Evolutionary conservation across 2,329 filamentous ascomycete genomes (phyloP), one percentile per base, ranked within the genome.

Genomic region (Trichoderma atroviride): DNA sequence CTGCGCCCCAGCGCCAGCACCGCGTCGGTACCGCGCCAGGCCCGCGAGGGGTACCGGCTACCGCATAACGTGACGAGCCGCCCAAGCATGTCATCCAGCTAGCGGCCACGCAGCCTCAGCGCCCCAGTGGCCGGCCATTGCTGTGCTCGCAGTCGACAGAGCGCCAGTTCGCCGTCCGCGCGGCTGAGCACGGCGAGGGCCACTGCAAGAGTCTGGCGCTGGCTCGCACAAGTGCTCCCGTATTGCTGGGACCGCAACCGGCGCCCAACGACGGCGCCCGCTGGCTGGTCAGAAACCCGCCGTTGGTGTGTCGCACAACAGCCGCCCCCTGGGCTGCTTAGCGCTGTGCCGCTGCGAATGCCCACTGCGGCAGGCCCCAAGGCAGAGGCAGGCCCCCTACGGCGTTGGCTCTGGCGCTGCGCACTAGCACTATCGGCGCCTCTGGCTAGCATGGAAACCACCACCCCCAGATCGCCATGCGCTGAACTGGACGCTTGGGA

Each of bases 231-330:
- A 64, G 47, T 29, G 47, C 52, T 47, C 37, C 62, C 52, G 52
- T 57, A 50, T 57, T 66, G 24, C 62, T 66, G 57, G 47, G 68
- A 68, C 64, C 64, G 65, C 65, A 56, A 56, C n/a, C 24, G 24
- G 22, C 37, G 53, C 29, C 63, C 62, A 68, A 50, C 68, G 64
- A 63, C 29, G 56, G 37, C 68, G 56, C 56, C 53, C 37, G 55
- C 55, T 50, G 53, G 59, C 31, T 35, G 43, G 57, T 35, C 22
- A 40, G 53, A 65, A 69, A 64, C 40, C 52, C 59, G 60, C 68
- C 31, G 29, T 22, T 69, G 68, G 68, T 69, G 68, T 69, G 68
- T 64, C 53, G 60, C 68, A 63, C 68, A 69, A 69, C 52, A 53
- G 55, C 67, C 64, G 64, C 47, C 56, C 47, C 55, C 55, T 57